Conservation (phyloP, 2,329 filamentous ascomycete species). For the Cadophora sp. region DNA sequence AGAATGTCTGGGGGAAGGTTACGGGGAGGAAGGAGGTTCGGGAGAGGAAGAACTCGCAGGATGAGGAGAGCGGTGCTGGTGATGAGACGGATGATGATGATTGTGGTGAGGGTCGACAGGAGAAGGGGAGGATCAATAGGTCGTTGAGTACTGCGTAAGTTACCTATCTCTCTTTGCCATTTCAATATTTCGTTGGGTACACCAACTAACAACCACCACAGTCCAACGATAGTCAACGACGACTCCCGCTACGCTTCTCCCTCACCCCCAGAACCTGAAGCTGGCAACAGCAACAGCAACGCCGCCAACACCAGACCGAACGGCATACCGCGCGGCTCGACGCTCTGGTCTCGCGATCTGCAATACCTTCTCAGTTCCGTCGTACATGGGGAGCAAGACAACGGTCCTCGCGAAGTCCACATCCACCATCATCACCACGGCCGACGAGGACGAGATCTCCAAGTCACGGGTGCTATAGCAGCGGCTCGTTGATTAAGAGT, state of each 20-base stretch:
- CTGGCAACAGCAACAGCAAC: background rate
- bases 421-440: constrained; percentile 12
- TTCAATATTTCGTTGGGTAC: no score
- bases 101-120: background rate
- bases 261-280: background rate
- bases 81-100: constrained; percentile 14
- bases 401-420: constrained; percentile 5
- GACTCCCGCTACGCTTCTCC: constrained; percentile 3
- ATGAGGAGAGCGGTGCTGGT: constrained; percentile 20
- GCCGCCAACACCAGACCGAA: background rate
- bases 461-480: background rate
- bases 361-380: constrained; percentile 27
- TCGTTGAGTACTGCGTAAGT: constrained; percentile 27
- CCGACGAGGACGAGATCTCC: constrained; percentile 7
- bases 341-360: constrained; percentile 28
- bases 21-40: constrained; percentile 9
- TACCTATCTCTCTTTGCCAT: background rate
- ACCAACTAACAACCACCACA: constrained; percentile 10
- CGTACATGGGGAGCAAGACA: constrained; percentile 10
- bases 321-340: background rate
- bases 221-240: constrained; percentile 24
- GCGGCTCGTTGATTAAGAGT: background rate
- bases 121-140: constrained; percentile 17
- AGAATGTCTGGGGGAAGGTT: constrained; percentile 22
- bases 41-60: background rate